Evolutionary conservation across 2,329 filamentous ascomycete species (phyloP).

Genomic region (Escovopsis weberi): DNA sequence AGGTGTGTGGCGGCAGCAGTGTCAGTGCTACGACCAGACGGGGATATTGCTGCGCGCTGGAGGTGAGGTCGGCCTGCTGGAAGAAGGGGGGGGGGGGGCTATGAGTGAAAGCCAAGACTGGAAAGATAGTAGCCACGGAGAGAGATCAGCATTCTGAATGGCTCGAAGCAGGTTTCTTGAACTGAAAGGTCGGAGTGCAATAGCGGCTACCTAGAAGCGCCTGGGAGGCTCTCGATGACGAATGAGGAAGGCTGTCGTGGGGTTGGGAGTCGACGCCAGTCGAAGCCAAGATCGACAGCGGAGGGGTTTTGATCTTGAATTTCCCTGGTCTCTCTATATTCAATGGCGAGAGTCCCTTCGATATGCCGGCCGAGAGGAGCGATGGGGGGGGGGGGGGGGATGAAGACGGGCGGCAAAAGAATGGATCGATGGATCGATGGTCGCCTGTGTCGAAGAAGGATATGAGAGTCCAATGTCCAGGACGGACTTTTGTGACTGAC

Average conservation of each 20-base stretch:
- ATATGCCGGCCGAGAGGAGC: too few relatives aligned
- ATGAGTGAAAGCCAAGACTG: slow-evolving; percentile 2
- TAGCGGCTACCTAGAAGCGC: not conserved
- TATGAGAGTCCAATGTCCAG: too few relatives aligned
- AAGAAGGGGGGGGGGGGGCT: not conserved
- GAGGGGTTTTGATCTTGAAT: too few relatives aligned
- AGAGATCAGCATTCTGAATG: slow-evolving; percentile 1
- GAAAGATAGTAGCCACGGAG: not conserved
- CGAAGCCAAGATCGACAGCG: too few relatives aligned
- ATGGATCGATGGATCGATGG: too few relatives aligned
- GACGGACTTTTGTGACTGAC: too few relatives aligned
- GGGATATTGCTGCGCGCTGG: slow-evolving; percentile 5
- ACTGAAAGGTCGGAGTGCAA: slow-evolving; percentile 1
- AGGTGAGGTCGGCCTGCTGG: not conserved
- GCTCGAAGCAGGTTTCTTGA: not conserved
- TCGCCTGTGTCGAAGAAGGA: too few relatives aligned
- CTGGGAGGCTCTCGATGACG: not conserved
- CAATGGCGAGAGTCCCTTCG: too few relatives aligned
- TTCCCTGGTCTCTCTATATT: too few relatives aligned
- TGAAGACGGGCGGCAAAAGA: too few relatives aligned
- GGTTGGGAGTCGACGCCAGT: not conserved
- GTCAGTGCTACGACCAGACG: slow-evolving; percentile 9
- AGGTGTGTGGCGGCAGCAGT: slow-evolving; percentile 7
- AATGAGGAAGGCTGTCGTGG: not conserved
- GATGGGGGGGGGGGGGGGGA: too few relatives aligned